Percentiles rank a stretch among this genome's conserved stretches.
Evolutionary conservation across 2,329 filamentous ascomycete species (phyloP).

Genomic region (Alternaria atra): DNA sequence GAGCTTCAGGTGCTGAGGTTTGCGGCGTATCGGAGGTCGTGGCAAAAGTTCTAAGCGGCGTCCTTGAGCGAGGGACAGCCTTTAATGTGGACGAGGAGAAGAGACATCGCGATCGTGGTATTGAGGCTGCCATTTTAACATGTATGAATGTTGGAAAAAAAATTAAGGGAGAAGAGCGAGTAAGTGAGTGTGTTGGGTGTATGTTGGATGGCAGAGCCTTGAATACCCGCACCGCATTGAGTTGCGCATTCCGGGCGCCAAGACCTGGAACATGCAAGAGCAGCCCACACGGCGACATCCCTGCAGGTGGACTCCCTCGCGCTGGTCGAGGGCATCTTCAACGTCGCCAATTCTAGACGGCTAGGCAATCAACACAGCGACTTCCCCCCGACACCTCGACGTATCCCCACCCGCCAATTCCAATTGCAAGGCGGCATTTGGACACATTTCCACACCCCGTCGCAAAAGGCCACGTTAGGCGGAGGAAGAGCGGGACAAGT

Average conservation of each 20-base stretch:
- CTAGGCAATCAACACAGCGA: slow-evolving; percentile 19
- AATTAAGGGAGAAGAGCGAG: not conserved
- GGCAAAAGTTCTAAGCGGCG: slow-evolving; percentile 43
- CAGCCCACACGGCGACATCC: slow-evolving; percentile 47
- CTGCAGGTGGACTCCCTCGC: slow-evolving; percentile 37
- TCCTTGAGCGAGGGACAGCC: slow-evolving; percentile 26
- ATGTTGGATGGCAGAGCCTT: slow-evolving; percentile 15
- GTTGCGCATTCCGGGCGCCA: slow-evolving; percentile 18
- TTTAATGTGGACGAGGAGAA: slow-evolving; percentile 32
- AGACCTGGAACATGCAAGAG: slow-evolving; percentile 18
- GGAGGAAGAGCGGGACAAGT: slow-evolving; percentile 42
- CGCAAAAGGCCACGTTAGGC: slow-evolving; percentile 50
- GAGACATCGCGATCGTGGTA: slow-evolving; percentile 46
- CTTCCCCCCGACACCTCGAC: slow-evolving; percentile 5
- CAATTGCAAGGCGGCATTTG: slow-evolving; percentile 21
- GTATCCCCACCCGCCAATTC: slow-evolving; percentile 1
- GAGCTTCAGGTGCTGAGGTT: slow-evolving; percentile 28
- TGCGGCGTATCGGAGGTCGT: slow-evolving; percentile 42
- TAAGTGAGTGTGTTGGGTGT: slow-evolving; percentile 12
- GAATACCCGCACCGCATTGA: slow-evolving; percentile 23
- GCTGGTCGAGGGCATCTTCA: slow-evolving; percentile 41
- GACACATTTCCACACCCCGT: slow-evolving; percentile 14
- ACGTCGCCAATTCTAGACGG: slow-evolving; percentile 45
- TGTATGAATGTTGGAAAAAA: not conserved
- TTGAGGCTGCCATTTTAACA: slow-evolving; percentile 42